A percentile compares a stretch with the other conserved stretches of the same genome.
Evolutionary conservation across 345 rosid genomes (phyloP).

Genomic region (Eucalyptus shirleyi): DNA sequence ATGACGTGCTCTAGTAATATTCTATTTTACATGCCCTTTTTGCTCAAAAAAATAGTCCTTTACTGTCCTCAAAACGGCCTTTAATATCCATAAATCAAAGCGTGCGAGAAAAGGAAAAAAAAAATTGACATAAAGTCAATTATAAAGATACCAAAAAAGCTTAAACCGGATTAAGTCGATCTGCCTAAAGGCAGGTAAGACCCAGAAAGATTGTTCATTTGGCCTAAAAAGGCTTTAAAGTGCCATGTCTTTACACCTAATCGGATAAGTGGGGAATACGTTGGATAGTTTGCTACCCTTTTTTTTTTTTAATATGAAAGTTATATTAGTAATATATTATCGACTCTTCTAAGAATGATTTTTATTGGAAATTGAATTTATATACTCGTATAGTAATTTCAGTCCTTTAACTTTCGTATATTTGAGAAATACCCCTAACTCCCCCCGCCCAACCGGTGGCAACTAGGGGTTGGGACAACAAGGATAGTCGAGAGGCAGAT

Average conservation of each 20-base stretch:
- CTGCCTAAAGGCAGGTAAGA: background rate
- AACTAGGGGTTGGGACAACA: background rate
- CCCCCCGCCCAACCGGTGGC: background rate
- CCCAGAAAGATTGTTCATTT: background rate
- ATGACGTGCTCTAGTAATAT: background rate
- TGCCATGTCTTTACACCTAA: constrained; percentile 5
- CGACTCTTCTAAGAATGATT: background rate
- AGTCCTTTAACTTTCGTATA: background rate
- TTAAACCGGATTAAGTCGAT: background rate
- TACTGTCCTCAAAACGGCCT: background rate
- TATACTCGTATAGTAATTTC: background rate
- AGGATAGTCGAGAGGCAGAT: background rate
- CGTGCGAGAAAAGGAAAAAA: background rate
- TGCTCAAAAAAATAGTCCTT: background rate
- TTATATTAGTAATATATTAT: background rate
- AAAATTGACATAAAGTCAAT: background rate
- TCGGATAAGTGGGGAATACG: background rate
- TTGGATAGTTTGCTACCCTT: background rate
- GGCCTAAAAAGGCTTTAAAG: background rate
- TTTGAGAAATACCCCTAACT: background rate
- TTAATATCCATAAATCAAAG: background rate
- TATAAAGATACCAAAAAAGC: background rate
- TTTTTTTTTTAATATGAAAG: background rate
- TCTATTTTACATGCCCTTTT: background rate
- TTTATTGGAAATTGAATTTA: background rate